Evolutionary conservation across 768 basidiomycete genomes (phyloP).

Genomic region (Dentipellis fragilis): DNA sequence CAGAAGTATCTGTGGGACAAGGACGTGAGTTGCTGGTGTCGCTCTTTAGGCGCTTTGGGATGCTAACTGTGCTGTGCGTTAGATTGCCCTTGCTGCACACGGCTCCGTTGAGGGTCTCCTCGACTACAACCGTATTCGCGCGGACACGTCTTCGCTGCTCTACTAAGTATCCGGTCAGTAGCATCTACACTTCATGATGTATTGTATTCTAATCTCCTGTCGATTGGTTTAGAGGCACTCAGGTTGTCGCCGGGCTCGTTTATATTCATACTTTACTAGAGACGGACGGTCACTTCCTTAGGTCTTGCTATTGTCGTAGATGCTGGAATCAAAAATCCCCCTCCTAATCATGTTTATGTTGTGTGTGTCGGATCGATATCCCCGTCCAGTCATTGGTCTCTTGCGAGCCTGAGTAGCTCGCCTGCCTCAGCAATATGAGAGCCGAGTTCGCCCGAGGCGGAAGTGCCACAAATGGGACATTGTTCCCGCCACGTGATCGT

Average conservation of each 20-base stretch:
- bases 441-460: background rate
- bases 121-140: conserved; percentile 86
- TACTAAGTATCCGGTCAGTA: conserved; percentile 35
- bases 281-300: background rate
- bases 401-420: too few species aligned
- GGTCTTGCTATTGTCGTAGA: background rate
- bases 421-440: too few species aligned
- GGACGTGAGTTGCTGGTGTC: conserved; percentile 49
- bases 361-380: background rate
- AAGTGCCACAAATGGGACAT: background rate
- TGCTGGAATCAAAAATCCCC: background rate
- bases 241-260: background rate
- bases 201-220: background rate
- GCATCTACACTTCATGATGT: background rate
- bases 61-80: conserved; percentile 2
- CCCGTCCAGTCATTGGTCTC: too few species aligned
- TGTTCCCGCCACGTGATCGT: background rate
- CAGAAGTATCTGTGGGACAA: conserved; percentile 97
- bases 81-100: conserved; percentile 83
- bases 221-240: background rate
- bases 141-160: conserved; percentile 73
- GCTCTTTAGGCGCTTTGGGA: conserved; percentile 1
- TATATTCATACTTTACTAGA: background rate
- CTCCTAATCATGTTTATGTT: background rate
- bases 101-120: conserved; percentile 87